Percentiles rank a stretch among this genome's conserved stretches.
Evolutionary conservation across 2,329 filamentous ascomycete species (phyloP).

Genomic region (Akanthomyces muscarius): DNA sequence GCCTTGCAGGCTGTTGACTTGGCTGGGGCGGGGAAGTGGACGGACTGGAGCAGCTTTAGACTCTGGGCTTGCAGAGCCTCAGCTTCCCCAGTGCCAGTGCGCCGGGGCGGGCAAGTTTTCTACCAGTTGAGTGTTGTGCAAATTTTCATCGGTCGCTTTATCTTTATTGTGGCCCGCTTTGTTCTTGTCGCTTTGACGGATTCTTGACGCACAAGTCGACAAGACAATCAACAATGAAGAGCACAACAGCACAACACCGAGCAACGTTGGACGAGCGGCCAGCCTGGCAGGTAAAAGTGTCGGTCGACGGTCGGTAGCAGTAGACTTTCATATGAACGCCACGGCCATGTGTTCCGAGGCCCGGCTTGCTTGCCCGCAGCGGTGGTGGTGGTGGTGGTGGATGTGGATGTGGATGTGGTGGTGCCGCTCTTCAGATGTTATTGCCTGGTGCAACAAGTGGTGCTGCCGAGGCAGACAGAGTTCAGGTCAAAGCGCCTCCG

Average conservation of each 20-base stretch:
- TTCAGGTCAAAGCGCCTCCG: constrained; percentile 10
- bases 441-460: too few species aligned
- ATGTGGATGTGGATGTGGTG: too few species aligned
- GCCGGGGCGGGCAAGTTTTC: background rate
- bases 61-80: constrained; percentile 14
- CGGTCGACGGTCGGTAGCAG: background rate
- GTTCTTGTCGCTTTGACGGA: background rate
- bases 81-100: background rate
- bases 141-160: background rate
- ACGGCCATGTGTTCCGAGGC: constrained; percentile 11
- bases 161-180: background rate
- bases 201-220: background rate
- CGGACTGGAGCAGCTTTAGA: constrained; percentile 1
- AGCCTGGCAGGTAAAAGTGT: background rate
- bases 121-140: background rate
- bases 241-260: too few species aligned
- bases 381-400: background rate
- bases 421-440: background rate
- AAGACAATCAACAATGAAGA: background rate
- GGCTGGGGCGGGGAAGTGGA: background rate
- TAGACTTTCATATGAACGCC: constrained; percentile 3
- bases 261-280: background rate
- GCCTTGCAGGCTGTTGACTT: background rate
- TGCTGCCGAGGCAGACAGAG: background rate
- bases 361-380: background rate